These are phyloP conservation scores for Elongisporangium anandrum DNA, from an alignment of 352 stramenopile genomes.

Conservation along the genomic window DNA sequence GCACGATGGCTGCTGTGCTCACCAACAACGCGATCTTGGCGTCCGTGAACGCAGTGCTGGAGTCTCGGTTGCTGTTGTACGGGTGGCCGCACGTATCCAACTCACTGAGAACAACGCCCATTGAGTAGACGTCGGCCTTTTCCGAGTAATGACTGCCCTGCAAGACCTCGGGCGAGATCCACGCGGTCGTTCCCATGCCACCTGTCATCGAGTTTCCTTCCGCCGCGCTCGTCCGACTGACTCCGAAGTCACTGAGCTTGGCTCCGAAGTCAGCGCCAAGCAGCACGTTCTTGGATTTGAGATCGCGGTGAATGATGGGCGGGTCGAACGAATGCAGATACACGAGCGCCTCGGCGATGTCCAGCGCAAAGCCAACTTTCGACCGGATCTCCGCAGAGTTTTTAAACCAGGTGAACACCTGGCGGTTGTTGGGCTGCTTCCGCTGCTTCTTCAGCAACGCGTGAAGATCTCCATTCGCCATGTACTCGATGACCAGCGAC, in stretches of 20 bases:
- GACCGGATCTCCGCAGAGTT: constrained; percentile 16
- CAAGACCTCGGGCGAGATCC: constrained; percentile 37
- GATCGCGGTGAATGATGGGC: constrained; percentile 47
- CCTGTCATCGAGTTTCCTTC: constrained; percentile 28
- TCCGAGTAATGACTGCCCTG: constrained; percentile 24
- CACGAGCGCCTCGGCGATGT: constrained; percentile 30
- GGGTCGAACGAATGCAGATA: constrained; percentile 38
- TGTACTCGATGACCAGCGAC: constrained; percentile 43
- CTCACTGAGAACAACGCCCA: constrained; percentile 30
- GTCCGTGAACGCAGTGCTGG: constrained; percentile 30
- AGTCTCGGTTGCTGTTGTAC: constrained; percentile 20
- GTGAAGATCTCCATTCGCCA: constrained; percentile 38
- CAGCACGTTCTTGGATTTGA: constrained; percentile 59
- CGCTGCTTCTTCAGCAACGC: constrained; percentile 20
- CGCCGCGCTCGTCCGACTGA: constrained; percentile 13
- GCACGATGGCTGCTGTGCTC: constrained; percentile 39
- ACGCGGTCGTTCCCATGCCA: constrained; percentile 27
- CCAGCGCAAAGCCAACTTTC: constrained; percentile 27
- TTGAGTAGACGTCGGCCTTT: constrained; percentile 34
- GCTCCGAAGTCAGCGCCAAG: constrained; percentile 10
- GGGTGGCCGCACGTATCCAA: constrained; percentile 18
- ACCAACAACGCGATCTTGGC: constrained; percentile 55
- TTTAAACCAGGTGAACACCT: constrained; percentile 29
- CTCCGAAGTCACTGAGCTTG: constrained; percentile 31
- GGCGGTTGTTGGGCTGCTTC: constrained; percentile 20